Evolutionary conservation across 2,329 filamentous ascomycete genomes (phyloP).

Genomic region (Chlorencoelia australis): DNA sequence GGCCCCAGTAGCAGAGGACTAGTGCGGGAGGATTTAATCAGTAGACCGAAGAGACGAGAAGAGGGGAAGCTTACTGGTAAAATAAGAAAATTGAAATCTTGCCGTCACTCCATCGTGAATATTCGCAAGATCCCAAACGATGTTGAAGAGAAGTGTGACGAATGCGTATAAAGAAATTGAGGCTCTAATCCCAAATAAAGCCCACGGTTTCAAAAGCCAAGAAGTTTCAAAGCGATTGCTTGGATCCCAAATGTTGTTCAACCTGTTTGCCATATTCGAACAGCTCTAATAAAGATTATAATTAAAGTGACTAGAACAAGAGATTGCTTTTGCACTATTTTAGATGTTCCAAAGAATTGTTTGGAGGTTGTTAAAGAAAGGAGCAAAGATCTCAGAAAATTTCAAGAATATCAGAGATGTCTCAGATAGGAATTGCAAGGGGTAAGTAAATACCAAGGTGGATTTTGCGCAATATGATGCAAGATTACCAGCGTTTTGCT

Average conservation of each 20-base stretch:
- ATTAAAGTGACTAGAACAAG: neutral
- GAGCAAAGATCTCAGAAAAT: neutral
- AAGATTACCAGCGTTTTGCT: too few species aligned
- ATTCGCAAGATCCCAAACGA: constrained; percentile 54
- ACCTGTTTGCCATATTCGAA: constrained; percentile 18
- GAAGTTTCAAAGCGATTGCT: constrained; percentile 66
- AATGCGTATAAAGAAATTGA: constrained; percentile 58
- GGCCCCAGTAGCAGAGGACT: constrained; percentile 61
- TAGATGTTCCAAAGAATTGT: constrained; percentile 23
- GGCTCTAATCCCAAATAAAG: constrained; percentile 48
- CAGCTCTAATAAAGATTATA: neutral
- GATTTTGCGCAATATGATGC: too few species aligned
- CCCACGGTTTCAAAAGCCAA: constrained; percentile 62
- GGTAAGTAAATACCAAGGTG: too few species aligned
- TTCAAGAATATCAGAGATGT: too few species aligned
- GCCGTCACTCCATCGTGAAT: constrained; percentile 8
- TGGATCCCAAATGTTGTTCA: constrained; percentile 26
- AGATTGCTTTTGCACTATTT: neutral
- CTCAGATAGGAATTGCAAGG: too few species aligned
- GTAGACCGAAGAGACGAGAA: neutral
- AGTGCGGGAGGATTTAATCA: neutral
- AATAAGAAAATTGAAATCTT: constrained; percentile 58
- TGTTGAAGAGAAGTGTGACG: constrained; percentile 55
- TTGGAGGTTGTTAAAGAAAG: neutral
- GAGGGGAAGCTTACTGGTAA: constrained; percentile 45